Evolutionary conservation across 257 asterid species (phyloP).

Genomic region (Gentiana macrophylla): DNA sequence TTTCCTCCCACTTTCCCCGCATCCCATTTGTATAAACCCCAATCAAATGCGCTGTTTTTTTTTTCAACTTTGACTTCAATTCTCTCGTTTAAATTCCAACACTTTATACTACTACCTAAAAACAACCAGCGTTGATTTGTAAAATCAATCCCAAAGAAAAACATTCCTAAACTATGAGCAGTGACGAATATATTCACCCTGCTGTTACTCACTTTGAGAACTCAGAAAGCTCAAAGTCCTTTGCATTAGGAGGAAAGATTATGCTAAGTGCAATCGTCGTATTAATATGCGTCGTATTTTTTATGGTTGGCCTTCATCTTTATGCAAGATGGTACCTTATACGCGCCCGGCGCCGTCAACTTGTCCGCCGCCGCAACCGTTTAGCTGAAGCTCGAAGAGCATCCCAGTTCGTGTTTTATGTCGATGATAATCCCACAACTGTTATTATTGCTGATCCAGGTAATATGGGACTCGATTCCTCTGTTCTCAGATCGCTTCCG

Average conservation of each 20-base stretch:
- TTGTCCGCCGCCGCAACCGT: constrained; percentile 42
- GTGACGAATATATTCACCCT: not conserved
- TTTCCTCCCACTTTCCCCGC: not conserved
- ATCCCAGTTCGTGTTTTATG: constrained; percentile 39
- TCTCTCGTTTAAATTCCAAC: not conserved
- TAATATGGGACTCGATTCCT: constrained; percentile 49
- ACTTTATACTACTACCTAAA: no score
- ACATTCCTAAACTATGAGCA: not conserved
- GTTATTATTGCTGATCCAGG: constrained; percentile 7
- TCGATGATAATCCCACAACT: constrained; percentile 17
- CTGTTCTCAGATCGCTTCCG: constrained; percentile 50
- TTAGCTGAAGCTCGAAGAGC: constrained; percentile 10
- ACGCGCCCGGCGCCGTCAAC: constrained; percentile 42
- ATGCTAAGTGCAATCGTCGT: constrained; percentile 54
- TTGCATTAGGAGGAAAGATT: constrained; percentile 54
- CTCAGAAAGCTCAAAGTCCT: constrained; percentile 14
- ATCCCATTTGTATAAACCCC: constrained; percentile 5
- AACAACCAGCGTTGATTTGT: no score
- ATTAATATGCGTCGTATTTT: constrained; percentile 44
- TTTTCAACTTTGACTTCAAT: not conserved
- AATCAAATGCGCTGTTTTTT: not conserved
- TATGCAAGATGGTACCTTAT: constrained; percentile 50
- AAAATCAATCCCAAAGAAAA: constrained; percentile 2
- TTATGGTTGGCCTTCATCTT: constrained; percentile 54
- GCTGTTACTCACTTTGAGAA: not conserved